phyloP scores from a whole-genome alignment of 768 basidiomycete genomes.

The Lactarius deliciosus region DNA sequence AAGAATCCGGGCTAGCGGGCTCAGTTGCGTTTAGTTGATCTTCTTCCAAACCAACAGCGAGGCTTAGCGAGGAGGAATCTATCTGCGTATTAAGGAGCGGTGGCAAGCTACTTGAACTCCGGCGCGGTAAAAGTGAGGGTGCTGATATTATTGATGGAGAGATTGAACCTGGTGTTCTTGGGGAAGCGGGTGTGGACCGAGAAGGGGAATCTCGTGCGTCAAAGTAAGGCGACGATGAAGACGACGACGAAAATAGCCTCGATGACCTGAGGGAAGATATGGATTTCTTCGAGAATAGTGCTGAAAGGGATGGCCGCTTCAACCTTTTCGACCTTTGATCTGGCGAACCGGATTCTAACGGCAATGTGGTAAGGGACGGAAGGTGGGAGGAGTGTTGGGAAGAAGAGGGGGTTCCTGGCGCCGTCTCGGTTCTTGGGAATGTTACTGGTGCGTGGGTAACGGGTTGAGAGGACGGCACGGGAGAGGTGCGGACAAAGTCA shows the following conservation, averaged over 20 bases:
- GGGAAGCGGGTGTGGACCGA: conserved; percentile 21
- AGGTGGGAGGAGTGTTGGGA: conserved; percentile 41
- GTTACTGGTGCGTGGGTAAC: conserved; percentile 36
- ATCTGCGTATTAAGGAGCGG: conserved; percentile 63
- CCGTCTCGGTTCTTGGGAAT: conserved; percentile 46
- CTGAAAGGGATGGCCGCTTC: conserved; percentile 69
- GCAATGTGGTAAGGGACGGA: conserved; percentile 36
- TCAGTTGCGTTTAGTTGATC: conserved; percentile 34
- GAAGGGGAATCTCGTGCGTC: conserved; percentile 36
- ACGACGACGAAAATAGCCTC: conserved; percentile 35
- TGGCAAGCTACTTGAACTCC: conserved; percentile 47
- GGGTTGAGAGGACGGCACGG: conserved; percentile 26
- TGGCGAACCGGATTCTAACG: conserved; percentile 38
- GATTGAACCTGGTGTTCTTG: conserved; percentile 29
- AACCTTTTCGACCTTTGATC: conserved; percentile 38
- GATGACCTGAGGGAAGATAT: conserved; percentile 45
- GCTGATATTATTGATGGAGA: conserved; percentile 37
- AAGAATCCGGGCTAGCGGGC: neutral
- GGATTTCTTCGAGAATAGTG: conserved; percentile 67
- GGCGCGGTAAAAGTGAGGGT: conserved; percentile 51
- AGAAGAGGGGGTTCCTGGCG: conserved; percentile 36
- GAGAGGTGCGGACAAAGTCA: conserved; percentile 33
- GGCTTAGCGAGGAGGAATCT: conserved; percentile 52
- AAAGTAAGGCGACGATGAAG: conserved; percentile 40
- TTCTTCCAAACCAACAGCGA: conserved; percentile 24